Conservation (phyloP, 306 rosid genomes). For the Begonia masoniana region DNA sequence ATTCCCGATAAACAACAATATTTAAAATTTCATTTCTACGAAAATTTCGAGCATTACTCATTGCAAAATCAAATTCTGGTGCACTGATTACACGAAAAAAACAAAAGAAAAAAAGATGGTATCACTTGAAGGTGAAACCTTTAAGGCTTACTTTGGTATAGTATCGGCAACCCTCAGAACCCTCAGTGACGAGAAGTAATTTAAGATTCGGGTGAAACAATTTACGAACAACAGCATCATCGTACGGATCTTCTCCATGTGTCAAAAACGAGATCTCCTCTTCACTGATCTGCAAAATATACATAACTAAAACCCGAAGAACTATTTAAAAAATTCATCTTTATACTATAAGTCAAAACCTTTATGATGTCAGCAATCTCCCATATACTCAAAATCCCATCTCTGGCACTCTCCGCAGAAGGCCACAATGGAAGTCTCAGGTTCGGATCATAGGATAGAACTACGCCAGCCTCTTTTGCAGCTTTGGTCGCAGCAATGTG, state of each 20-base stretch:
- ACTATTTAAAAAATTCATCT: not conserved
- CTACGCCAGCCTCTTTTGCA: slow-evolving; percentile 79
- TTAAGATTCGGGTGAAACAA: slow-evolving; percentile 79
- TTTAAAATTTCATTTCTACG: too few species aligned
- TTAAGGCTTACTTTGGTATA: slow-evolving; percentile 65
- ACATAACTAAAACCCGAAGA: not conserved
- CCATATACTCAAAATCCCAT: slow-evolving; percentile 93
- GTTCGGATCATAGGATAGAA: slow-evolving; percentile 89
- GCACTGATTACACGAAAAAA: too few species aligned
- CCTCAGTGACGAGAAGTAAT: slow-evolving; percentile 87
- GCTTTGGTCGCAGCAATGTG: slow-evolving; percentile 89
- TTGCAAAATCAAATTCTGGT: too few species aligned
- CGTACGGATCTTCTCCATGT: slow-evolving; percentile 72
- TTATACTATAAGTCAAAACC: slow-evolving; percentile 15
- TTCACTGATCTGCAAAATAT: slow-evolving; percentile 58
- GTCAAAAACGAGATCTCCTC: slow-evolving; percentile 85
- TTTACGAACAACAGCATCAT: slow-evolving; percentile 69
- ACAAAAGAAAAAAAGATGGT: too few species aligned
- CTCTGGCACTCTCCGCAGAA: slow-evolving; percentile 79
- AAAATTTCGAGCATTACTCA: too few species aligned
- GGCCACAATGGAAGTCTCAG: slow-evolving; percentile 96
- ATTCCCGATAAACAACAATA: too few species aligned
- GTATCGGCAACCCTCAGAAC: slow-evolving; percentile 87
- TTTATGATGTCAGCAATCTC: slow-evolving; percentile 80
- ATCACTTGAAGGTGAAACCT: too few species aligned